Evolutionary conservation across 768 basidiomycete species (phyloP), one percentile per base, ranked within the genome.

Genomic region (Fomitopsis pulvina): DNA sequence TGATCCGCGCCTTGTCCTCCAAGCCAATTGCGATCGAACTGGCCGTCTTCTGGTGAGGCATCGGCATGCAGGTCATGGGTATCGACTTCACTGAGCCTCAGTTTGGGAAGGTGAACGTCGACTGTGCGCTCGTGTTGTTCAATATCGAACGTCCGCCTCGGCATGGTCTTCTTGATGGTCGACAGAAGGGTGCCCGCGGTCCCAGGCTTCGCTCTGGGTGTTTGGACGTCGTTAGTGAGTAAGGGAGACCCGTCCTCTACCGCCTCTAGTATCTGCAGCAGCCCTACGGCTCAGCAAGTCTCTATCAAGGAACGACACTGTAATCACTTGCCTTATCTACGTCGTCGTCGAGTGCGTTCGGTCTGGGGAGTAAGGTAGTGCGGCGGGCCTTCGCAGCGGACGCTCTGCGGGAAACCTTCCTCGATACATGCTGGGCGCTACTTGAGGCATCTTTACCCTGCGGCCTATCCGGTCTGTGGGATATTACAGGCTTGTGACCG

Each of bases 91-190:
- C 28, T 45, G 18, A 27, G 0, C 39, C 18, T 38, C n/a, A 32
- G 29, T 22, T 43, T 34, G 18, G 14, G n/a, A 5, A 25, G 12
- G 20, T 16, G 22, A 5, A 16, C 40, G 40, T 21, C 24, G 9
- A n/a, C 26, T 26, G 48, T 48, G 8, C 53, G 53, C 37, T 57
- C 57, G 38, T 52, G 51, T 28, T 44, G 32, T 14, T 53, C 52
- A 30, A 55, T 56, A 32, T 56, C 52, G 43, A 56, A 56, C 26
- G 55, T 51, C 40, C 45, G 44, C 14, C 52, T 52, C 8, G 58
- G 45, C 18, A 16, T 46, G 16, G 39, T 34, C 48, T 50, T 53
- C 58, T 52, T 59, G 38, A 47, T 48, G 27, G 40, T 54, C 18
- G 58, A 59, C 2, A 55, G 52, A 9, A 52, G 54, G 12, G 29